phyloP scores from a whole-genome alignment of 2,329 filamentous ascomycete species.

The Aspergillus pseudoglaucus region DNA sequence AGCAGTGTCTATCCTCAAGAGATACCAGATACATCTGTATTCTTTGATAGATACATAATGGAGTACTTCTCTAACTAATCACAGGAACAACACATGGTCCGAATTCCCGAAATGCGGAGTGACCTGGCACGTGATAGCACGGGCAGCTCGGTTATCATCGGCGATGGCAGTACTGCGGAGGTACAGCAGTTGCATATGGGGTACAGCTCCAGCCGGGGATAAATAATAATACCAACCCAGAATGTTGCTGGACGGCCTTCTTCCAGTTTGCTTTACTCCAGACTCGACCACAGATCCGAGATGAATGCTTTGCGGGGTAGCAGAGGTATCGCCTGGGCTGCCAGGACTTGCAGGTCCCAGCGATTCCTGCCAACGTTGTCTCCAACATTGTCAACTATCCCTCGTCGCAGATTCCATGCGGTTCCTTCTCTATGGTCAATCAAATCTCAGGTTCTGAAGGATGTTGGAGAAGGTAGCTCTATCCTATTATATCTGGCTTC shows the following conservation, averaged over 20 bases:
- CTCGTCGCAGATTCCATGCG: conserved; percentile 31
- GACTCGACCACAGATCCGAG: conserved; percentile 1
- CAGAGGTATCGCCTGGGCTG: conserved; percentile 21
- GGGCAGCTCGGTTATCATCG: conserved; percentile 18
- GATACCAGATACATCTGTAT: too few relatives aligned
- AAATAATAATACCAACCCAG: not conserved
- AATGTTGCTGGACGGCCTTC: not conserved
- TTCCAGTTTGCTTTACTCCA: not conserved
- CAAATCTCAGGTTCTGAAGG: conserved; percentile 36
- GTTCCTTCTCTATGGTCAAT: conserved; percentile 28
- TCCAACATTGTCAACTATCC: conserved; percentile 12
- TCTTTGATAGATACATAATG: too few relatives aligned
- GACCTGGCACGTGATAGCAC: conserved; percentile 16
- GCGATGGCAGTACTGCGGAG: conserved; percentile 11
- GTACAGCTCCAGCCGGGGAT: not conserved
- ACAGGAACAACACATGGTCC: conserved; percentile 4
- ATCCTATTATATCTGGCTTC: too few relatives aligned
- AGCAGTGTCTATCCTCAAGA: too few relatives aligned
- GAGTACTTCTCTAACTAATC: not conserved
- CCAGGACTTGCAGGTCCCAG: conserved; percentile 20
- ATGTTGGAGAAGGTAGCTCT: conserved; percentile 37
- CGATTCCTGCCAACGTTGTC: conserved; percentile 20
- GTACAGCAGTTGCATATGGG: not conserved
- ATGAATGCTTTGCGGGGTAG: conserved; percentile 29
- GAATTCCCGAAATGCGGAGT: conserved; percentile 14